Evolutionary conservation across 1,139 yeast species (phyloP).

Genomic region (Scheffersomyces quercinus): DNA sequence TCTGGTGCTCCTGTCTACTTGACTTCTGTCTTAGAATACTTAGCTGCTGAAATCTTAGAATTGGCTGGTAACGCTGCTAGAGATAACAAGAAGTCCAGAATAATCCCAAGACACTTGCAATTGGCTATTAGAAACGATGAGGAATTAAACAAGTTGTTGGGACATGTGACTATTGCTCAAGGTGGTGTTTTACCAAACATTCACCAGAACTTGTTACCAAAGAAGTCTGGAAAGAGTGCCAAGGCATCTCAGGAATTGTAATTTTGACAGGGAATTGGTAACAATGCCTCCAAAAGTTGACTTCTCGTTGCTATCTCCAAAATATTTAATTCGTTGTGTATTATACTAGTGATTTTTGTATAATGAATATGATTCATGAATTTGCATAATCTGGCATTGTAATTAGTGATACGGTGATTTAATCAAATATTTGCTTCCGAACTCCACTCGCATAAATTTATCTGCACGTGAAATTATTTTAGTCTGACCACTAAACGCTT

Average conservation of each 20-base stretch:
- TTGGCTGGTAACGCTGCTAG: slow-evolving; percentile 99
- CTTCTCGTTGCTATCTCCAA: not conserved
- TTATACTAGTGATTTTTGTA: not conserved
- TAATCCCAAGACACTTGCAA: slow-evolving; percentile 97
- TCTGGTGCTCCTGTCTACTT: slow-evolving; percentile 97
- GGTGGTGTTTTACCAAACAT: slow-evolving; percentile 28
- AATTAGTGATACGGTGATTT: too few species aligned
- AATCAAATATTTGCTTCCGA: too few species aligned
- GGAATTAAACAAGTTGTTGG: slow-evolving; percentile 82
- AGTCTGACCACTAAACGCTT: too few species aligned
- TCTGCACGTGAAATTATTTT: too few species aligned
- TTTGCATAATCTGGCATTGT: too few species aligned
- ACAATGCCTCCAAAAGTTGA: slow-evolving; percentile 5
- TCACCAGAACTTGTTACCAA: slow-evolving; percentile 23
- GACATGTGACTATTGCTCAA: slow-evolving; percentile 37
- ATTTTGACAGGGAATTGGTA: slow-evolving; percentile 1
- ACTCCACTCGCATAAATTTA: too few species aligned
- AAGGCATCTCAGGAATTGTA: slow-evolving; percentile 22
- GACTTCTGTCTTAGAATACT: slow-evolving; percentile 93
- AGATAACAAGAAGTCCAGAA: slow-evolving; percentile 97
- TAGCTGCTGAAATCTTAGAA: slow-evolving; percentile 96
- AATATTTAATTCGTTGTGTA: not conserved
- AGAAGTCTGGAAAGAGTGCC: slow-evolving; percentile 18
- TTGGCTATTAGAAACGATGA: slow-evolving; percentile 98
- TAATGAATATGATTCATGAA: too few species aligned